phyloP scores from a whole-genome alignment of 306 rosid genomes.

The Sphenostylis stenocarpa region DNA sequence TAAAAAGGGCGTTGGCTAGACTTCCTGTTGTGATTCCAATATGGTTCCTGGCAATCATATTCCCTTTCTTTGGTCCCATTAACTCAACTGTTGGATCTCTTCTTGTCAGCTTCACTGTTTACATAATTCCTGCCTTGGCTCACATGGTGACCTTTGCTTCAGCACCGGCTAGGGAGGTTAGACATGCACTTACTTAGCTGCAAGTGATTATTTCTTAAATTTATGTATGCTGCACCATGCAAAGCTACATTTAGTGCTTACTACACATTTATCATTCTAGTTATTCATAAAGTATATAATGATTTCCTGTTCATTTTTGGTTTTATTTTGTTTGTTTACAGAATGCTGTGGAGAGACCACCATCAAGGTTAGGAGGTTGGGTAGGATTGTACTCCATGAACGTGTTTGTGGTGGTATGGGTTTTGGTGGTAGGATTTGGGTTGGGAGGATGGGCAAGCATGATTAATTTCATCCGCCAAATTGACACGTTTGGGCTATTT shows the following conservation, averaged over 20 bases:
- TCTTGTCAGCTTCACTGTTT: slow-evolving; percentile 96
- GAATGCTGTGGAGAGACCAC: slow-evolving; percentile 96
- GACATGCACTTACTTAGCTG: background rate
- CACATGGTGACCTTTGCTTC: slow-evolving; percentile 95
- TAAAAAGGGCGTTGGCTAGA: slow-evolving; percentile 77
- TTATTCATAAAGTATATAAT: background rate
- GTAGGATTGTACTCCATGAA: slow-evolving; percentile 72
- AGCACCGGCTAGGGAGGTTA: slow-evolving; percentile 81
- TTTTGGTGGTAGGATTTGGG: slow-evolving; percentile 88
- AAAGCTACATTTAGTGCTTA: background rate
- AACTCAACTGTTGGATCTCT: slow-evolving; percentile 97
- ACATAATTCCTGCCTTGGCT: slow-evolving; percentile 94
- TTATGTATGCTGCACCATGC: background rate
- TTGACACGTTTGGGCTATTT: slow-evolving; percentile 81
- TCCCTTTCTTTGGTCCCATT: slow-evolving; percentile 98
- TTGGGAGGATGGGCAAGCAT: slow-evolving; percentile 99
- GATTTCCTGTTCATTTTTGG: background rate
- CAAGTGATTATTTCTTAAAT: background rate
- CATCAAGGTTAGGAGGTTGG: slow-evolving; percentile 86
- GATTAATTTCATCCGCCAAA: slow-evolving; percentile 78
- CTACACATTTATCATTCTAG: background rate
- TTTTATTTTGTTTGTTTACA: slow-evolving; percentile 27
- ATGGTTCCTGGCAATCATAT: slow-evolving; percentile 92
- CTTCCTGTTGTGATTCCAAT: slow-evolving; percentile 96
- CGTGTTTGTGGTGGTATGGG: slow-evolving; percentile 89